A percentile compares a stretch with the other conserved stretches of the same genome.
These are phyloP conservation scores for Sutorius australiensis DNA, from an alignment of 768 basidiomycete species.

Conservation along the genomic window DNA sequence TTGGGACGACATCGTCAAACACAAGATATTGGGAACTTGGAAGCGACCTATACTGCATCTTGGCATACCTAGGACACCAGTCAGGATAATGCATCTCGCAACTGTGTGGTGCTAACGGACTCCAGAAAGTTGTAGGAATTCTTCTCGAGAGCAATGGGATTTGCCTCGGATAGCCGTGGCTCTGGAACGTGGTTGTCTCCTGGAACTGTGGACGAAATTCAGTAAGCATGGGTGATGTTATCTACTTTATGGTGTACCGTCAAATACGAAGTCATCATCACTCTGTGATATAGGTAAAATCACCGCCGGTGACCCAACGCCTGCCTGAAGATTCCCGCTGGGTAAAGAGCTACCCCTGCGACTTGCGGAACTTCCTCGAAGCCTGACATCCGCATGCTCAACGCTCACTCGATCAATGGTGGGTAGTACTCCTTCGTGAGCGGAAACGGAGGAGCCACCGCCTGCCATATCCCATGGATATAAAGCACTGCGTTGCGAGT, in stretches of 20 bases:
- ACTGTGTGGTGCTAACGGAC: slow-evolving; percentile 37
- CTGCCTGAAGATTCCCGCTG: slow-evolving; percentile 44
- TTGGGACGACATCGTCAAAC: slow-evolving; percentile 68
- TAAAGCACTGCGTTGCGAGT: slow-evolving; percentile 64
- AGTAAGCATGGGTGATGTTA: slow-evolving; percentile 2
- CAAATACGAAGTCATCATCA: slow-evolving; percentile 64
- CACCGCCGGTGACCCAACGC: slow-evolving; percentile 49
- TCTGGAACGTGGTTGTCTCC: slow-evolving; percentile 34
- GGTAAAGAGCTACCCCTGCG: slow-evolving; percentile 56
- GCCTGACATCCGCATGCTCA: slow-evolving; percentile 48
- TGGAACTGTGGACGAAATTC: slow-evolving; percentile 25
- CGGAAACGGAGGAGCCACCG: slow-evolving; percentile 52
- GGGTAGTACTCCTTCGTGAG: slow-evolving; percentile 32
- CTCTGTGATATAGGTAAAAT: slow-evolving; percentile 37
- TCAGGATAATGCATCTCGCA: slow-evolving; percentile 10
- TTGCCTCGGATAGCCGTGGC: slow-evolving; percentile 53
- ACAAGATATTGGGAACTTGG: slow-evolving; percentile 46
- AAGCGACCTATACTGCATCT: slow-evolving; percentile 67
- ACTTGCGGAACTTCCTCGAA: slow-evolving; percentile 55
- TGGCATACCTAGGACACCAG: slow-evolving; percentile 55
- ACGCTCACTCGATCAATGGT: slow-evolving; percentile 47
- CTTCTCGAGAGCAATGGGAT: slow-evolving; percentile 60
- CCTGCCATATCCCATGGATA: slow-evolving; percentile 87
- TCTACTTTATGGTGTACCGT: slow-evolving; percentile 41
- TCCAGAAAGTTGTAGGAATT: slow-evolving; percentile 80